These are phyloP conservation scores for Neurospora crassa DNA, from an alignment of 2,329 filamentous ascomycete species.

Conservation along the genomic window DNA sequence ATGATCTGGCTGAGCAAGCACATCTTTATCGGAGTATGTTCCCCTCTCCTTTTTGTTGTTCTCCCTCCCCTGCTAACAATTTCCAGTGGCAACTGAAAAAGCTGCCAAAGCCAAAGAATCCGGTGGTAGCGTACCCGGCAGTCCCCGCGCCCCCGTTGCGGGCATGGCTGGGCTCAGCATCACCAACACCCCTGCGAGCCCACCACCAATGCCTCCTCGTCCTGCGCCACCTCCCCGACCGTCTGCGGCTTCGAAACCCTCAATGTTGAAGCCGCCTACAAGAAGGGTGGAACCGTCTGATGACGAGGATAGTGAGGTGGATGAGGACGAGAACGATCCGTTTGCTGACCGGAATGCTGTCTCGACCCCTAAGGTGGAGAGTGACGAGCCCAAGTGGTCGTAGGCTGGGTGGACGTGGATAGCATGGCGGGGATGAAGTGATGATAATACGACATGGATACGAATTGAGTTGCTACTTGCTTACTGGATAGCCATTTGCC, in stretches of 20 bases:
- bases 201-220: slow-evolving; percentile 29
- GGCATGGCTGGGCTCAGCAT: slow-evolving; percentile 38
- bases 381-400: slow-evolving; percentile 26
- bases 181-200: slow-evolving; percentile 16
- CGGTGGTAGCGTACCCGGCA: slow-evolving; percentile 28
- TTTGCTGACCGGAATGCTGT: slow-evolving; percentile 78
- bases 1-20: slow-evolving; percentile 57
- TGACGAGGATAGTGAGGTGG: slow-evolving; percentile 40
- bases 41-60: slow-evolving; percentile 12
- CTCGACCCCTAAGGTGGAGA: slow-evolving; percentile 29
- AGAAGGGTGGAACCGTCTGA: slow-evolving; percentile 32
- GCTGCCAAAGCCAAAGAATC: slow-evolving; percentile 37
- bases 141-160: slow-evolving; percentile 23
- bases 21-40: slow-evolving; percentile 51
- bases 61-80: slow-evolving; percentile 15
- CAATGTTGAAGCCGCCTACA: slow-evolving; percentile 37
- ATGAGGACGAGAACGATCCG: slow-evolving; percentile 76
- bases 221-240: slow-evolving; percentile 38
- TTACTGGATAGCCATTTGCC: not conserved
- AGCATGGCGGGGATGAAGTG: not conserved
- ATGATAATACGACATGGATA: not conserved
- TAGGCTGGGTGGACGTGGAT: slow-evolving; percentile 13
- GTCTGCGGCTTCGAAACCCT: slow-evolving; percentile 37
- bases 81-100: slow-evolving; percentile 42
- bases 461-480: not conserved